Percentiles rank a stretch among this genome's conserved stretches.
Conservation (phyloP, 2,329 filamentous ascomycete species). For the Rugonectria rugulosa region DNA sequence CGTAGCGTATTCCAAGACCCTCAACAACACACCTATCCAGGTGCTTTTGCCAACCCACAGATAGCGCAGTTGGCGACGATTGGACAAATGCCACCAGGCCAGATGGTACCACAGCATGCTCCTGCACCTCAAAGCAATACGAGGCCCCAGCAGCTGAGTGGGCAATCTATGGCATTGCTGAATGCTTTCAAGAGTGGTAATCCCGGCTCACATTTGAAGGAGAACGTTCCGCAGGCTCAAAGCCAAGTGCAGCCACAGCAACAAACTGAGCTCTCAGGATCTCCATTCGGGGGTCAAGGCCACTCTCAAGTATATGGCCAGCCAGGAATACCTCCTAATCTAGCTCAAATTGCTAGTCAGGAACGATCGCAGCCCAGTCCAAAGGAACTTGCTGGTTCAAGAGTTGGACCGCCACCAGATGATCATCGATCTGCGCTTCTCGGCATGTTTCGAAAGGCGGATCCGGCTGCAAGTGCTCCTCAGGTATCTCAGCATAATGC, state of each 20-base stretch:
- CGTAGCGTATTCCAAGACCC: conserved; percentile 42
- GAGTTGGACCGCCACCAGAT: conserved; percentile 31
- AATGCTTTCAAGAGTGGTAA: conserved; percentile 52
- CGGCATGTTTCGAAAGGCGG: conserved; percentile 60
- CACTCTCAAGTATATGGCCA: conserved; percentile 24
- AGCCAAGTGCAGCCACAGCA: neutral
- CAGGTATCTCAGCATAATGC: conserved; percentile 16
- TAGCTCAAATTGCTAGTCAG: conserved; percentile 18
- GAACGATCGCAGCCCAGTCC: conserved; percentile 35
- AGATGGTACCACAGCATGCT: neutral
- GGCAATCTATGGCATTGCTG: conserved; percentile 53
- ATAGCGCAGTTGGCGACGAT: conserved; percentile 36
- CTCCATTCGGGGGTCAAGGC: conserved; percentile 19
- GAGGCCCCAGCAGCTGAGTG: conserved; percentile 45
- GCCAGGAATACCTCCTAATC: conserved; percentile 18
- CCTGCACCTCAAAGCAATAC: conserved; percentile 17
- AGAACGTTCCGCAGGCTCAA: conserved; percentile 26
- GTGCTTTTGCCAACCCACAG: conserved; percentile 28
- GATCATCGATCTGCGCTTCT: conserved; percentile 58
- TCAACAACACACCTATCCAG: conserved; percentile 20
- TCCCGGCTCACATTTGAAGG: conserved; percentile 28
- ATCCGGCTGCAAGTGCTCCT: conserved; percentile 17
- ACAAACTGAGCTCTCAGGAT: conserved; percentile 12
- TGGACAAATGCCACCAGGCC: conserved; percentile 25
- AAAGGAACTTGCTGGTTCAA: conserved; percentile 39